phyloP scores from a whole-genome alignment of 768 basidiomycete genomes.

The Floccularia luteovirens region DNA sequence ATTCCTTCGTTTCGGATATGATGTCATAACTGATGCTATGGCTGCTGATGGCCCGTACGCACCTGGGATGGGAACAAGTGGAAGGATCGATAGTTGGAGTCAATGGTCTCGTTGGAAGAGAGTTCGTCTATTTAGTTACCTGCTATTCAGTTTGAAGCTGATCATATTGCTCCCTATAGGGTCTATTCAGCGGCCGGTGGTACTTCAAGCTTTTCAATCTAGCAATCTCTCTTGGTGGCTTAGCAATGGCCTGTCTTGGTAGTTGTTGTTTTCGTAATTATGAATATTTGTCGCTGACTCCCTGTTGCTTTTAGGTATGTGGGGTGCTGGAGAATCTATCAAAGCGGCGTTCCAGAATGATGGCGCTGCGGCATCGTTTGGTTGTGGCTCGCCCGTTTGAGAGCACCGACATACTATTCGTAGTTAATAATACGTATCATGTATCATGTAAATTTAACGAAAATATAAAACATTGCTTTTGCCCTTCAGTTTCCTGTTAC shows the following conservation, averaged over 20 bases:
- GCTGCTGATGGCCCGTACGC: slow-evolving; percentile 18
- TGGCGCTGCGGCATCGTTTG: slow-evolving; percentile 42
- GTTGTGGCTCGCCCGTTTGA: slow-evolving; percentile 41
- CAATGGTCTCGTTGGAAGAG: slow-evolving; percentile 35
- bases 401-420: too few species aligned
- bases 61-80: slow-evolving; percentile 18
- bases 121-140: slow-evolving; percentile 13
- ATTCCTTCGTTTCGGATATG: slow-evolving; percentile 26
- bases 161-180: slow-evolving; percentile 15
- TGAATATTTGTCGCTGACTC: slow-evolving; percentile 1
- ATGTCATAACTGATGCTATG: slow-evolving; percentile 36
- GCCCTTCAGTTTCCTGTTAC: too few species aligned
- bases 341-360: slow-evolving; percentile 27
- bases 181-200: slow-evolving; percentile 31
- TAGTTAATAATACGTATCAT: too few species aligned
- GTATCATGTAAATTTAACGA: too few species aligned
- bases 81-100: slow-evolving; percentile 27
- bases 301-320: slow-evolving; percentile 23
- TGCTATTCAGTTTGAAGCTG: neutral
- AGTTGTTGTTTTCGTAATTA: slow-evolving; percentile 9
- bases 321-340: slow-evolving; percentile 40
- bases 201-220: slow-evolving; percentile 49
- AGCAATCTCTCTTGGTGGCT: slow-evolving; percentile 31
- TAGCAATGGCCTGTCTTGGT: slow-evolving; percentile 44
- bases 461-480: too few species aligned